A percentile compares a stretch with the other conserved stretches of the same genome.
These are phyloP conservation scores for Gloeostereum incarnatum DNA, from an alignment of 768 basidiomycete genomes.

Conservation along the genomic window DNA sequence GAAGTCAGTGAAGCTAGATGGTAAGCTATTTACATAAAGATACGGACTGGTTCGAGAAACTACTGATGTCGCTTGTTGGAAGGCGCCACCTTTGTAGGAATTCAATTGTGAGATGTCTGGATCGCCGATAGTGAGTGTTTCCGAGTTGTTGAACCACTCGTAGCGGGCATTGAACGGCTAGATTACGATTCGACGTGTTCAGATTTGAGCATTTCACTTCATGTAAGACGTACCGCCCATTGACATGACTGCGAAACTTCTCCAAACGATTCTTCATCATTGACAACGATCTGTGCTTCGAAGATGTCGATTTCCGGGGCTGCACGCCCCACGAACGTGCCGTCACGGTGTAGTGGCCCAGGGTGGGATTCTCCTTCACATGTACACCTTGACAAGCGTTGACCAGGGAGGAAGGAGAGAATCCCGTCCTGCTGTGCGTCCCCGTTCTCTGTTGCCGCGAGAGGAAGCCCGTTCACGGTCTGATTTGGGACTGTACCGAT, in stretches of 20 bases:
- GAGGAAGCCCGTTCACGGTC: conserved; percentile 32
- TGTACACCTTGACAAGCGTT: conserved; percentile 56
- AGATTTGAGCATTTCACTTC: background rate
- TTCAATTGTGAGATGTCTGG: conserved; percentile 46
- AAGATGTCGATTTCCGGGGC: conserved; percentile 91
- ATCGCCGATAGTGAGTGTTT: conserved; percentile 50
- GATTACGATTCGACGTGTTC: conserved; percentile 16
- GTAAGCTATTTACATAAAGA: conserved; percentile 1
- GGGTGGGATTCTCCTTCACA: conserved; percentile 55
- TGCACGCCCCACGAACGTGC: conserved; percentile 68
- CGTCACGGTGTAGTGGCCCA: conserved; percentile 66
- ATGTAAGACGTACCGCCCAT: conserved; percentile 52
- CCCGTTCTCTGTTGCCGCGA: conserved; percentile 32
- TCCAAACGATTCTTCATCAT: conserved; percentile 21
- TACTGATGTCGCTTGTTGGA: conserved; percentile 79
- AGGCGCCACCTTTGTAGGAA: conserved; percentile 54
- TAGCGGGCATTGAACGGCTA: conserved; percentile 68
- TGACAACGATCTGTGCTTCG: conserved; percentile 74
- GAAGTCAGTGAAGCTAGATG: conserved; percentile 5
- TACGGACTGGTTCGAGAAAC: conserved; percentile 41
- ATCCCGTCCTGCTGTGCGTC: conserved; percentile 27
- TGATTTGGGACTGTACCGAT: conserved; percentile 55
- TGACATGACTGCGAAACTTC: conserved; percentile 85
- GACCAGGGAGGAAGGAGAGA: conserved; percentile 56
- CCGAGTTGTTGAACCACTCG: conserved; percentile 49